phyloP scores from a whole-genome alignment of 1,284 basidiomycete genomes.

The Puccinia hordei region DNA sequence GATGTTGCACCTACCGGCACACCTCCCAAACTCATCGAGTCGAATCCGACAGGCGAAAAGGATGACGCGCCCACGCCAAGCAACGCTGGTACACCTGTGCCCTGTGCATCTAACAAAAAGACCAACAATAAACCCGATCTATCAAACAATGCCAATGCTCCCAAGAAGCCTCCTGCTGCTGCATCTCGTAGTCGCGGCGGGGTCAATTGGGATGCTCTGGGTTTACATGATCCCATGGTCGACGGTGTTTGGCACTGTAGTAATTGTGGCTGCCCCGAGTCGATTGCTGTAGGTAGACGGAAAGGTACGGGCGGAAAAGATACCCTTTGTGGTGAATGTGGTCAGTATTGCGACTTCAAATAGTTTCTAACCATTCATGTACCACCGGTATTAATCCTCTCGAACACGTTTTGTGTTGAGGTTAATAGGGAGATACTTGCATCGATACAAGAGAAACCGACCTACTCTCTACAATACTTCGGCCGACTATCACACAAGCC shows the following conservation, averaged over 20 bases:
- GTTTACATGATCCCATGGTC: slow-evolving; percentile 71
- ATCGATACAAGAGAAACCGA: slow-evolving; percentile 51
- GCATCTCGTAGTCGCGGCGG: slow-evolving; percentile 23
- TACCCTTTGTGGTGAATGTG: slow-evolving; percentile 85
- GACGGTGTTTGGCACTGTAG: slow-evolving; percentile 88
- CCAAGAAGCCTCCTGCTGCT: slow-evolving; percentile 35
- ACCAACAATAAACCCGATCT: slow-evolving; percentile 22
- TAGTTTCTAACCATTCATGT: not conserved
- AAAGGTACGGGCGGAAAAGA: slow-evolving; percentile 88
- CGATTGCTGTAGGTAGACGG: slow-evolving; percentile 75
- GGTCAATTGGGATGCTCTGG: slow-evolving; percentile 48
- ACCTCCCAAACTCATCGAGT: slow-evolving; percentile 26
- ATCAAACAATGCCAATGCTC: slow-evolving; percentile 25
- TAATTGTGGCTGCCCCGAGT: slow-evolving; percentile 84
- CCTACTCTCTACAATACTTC: slow-evolving; percentile 49
- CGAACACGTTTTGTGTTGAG: not conserved
- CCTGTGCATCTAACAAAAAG: slow-evolving; percentile 28
- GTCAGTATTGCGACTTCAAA: slow-evolving; percentile 64
- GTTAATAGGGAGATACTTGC: slow-evolving; percentile 45
- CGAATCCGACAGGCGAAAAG: slow-evolving; percentile 11
- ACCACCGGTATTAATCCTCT: not conserved
- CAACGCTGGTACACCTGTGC: slow-evolving; percentile 32
- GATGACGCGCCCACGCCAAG: slow-evolving; percentile 35
- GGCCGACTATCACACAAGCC: slow-evolving; percentile 50
- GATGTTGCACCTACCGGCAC: slow-evolving; percentile 37